Evolutionary conservation across 164 flowering plant genomes (phyloP).

Genomic region (Akebia trifoliata): DNA sequence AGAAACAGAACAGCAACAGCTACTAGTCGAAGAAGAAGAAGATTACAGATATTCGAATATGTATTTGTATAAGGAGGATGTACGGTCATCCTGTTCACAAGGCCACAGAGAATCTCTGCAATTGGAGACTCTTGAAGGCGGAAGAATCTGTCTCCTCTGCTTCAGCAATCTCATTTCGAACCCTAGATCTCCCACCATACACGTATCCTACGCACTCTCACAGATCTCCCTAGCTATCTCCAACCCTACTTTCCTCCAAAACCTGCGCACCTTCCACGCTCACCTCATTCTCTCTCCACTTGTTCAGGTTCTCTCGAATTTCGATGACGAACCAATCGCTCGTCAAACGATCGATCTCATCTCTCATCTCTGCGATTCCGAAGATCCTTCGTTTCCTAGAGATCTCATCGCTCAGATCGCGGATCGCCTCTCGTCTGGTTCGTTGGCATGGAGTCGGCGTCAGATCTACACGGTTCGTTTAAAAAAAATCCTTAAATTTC

Average conservation of each 20-base stretch:
- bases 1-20: too few relatives aligned
- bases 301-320: conserved; percentile 41
- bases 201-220: conserved; percentile 82
- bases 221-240: conserved; percentile 72
- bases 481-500: too few relatives aligned
- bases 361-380: conserved; percentile 29
- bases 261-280: conserved; percentile 47
- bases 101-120: conserved; percentile 58
- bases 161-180: conserved; percentile 65
- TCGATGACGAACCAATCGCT: conserved; percentile 65
- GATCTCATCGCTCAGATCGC: conserved; percentile 55
- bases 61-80: not conserved
- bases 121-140: conserved; percentile 52
- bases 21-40: not conserved
- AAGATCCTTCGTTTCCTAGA: conserved; percentile 15
- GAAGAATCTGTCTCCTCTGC: conserved; percentile 77
- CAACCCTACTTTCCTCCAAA: conserved; percentile 42
- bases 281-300: conserved; percentile 73
- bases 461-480: conserved; percentile 54
- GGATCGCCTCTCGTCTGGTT: conserved; percentile 38
- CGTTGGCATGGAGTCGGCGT: conserved; percentile 60
- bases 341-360: conserved; percentile 43
- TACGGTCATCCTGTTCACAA: conserved; percentile 40
- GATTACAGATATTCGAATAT: not conserved
- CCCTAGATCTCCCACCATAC: conserved; percentile 64